These are phyloP conservation scores for Aspergillus leporis DNA, from an alignment of 495 filamentous ascomycete genomes.

Conservation along the genomic window DNA sequence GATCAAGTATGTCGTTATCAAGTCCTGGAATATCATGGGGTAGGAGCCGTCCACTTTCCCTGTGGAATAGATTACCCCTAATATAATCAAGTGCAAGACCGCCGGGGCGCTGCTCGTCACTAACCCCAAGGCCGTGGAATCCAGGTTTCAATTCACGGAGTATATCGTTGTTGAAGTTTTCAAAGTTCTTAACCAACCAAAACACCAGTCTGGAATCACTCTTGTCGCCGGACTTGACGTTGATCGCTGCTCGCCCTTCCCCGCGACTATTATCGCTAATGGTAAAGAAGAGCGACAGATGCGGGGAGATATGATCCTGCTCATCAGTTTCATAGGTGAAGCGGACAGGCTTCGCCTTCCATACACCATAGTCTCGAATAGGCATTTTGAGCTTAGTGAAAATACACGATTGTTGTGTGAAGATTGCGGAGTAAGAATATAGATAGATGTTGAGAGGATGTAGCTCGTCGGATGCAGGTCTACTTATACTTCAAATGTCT, in stretches of 20 bases:
- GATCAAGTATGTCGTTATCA: constrained; percentile 32
- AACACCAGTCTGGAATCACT: constrained; percentile 8
- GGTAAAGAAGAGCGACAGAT: constrained; percentile 22
- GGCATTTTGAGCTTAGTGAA: constrained; percentile 14
- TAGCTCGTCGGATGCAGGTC: too few species aligned
- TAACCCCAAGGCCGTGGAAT: background rate
- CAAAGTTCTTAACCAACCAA: constrained; percentile 3
- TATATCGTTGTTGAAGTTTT: background rate
- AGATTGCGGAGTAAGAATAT: too few species aligned
- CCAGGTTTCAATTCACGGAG: background rate
- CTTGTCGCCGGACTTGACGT: constrained; percentile 12
- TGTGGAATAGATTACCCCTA: constrained; percentile 26
- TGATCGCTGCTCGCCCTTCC: constrained; percentile 5
- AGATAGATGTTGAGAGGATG: too few species aligned
- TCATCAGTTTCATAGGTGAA: constrained; percentile 15
- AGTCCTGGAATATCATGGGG: constrained; percentile 22
- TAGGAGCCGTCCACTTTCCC: constrained; percentile 25
- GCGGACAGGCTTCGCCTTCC: constrained; percentile 16
- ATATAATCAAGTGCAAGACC: constrained; percentile 30
- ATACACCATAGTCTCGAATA: constrained; percentile 23
- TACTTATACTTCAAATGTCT: too few species aligned
- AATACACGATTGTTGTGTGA: too few species aligned
- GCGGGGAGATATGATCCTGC: constrained; percentile 14
- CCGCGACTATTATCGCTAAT: background rate
- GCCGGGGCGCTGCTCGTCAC: background rate